Evolutionary conservation across 257 asterid species (phyloP).

Genomic region (Solanum infundibuliforme): DNA sequence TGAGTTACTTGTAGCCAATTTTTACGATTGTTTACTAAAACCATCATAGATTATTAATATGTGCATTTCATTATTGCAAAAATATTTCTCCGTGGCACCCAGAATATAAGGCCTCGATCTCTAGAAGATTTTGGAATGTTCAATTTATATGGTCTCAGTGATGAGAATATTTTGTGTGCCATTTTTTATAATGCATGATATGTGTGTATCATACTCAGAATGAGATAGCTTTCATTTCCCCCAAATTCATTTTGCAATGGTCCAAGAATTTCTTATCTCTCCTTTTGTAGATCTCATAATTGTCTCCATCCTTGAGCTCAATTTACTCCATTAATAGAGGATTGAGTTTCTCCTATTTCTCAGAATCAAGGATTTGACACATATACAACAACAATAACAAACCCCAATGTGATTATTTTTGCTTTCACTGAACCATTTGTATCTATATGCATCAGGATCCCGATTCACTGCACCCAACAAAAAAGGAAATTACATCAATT

Average conservation of each 20-base stretch:
- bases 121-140: too few relatives aligned
- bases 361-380: background rate
- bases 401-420: background rate
- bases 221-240: background rate
- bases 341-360: background rate
- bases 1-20: background rate
- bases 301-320: background rate
- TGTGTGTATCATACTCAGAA: background rate
- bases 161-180: background rate
- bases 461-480: background rate
- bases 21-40: background rate
- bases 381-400: background rate
- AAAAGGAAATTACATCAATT: background rate
- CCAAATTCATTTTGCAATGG: background rate
- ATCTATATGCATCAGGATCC: background rate
- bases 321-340: background rate
- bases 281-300: background rate
- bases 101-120: background rate
- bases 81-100: background rate
- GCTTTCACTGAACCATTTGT: background rate
- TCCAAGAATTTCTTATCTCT: background rate
- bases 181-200: background rate
- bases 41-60: background rate
- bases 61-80: background rate
- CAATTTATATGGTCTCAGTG: background rate